phyloP scores from a whole-genome alignment of 345 rosid genomes.

The Gossypium turneri region DNA sequence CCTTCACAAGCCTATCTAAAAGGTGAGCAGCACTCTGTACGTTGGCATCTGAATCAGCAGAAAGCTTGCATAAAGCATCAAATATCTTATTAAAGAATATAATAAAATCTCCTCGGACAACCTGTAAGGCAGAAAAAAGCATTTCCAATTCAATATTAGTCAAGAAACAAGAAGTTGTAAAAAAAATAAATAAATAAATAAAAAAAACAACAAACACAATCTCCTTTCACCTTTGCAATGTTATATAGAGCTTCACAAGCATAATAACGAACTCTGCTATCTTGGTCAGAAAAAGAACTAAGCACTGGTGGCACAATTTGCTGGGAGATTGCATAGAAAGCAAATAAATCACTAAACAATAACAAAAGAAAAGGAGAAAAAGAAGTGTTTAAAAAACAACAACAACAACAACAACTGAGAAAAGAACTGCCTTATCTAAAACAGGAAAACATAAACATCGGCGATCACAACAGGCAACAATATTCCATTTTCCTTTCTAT shows the following conservation, averaged over 20 bases:
- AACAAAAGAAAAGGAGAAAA: background rate
- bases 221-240: conserved; percentile 75
- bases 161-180: background rate
- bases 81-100: conserved; percentile 88
- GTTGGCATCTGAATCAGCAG: conserved; percentile 91
- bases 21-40: conserved; percentile 99
- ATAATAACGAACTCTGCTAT: conserved; percentile 95
- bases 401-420: background rate
- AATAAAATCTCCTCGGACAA: conserved; percentile 96
- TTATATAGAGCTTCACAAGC: conserved; percentile 99
- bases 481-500: conserved; percentile 1
- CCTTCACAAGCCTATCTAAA: conserved; percentile 97
- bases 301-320: conserved; percentile 98
- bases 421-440: background rate
- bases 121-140: conserved; percentile 45
- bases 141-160: conserved; percentile 12
- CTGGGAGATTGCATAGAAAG: conserved; percentile 42
- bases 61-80: conserved; percentile 95
- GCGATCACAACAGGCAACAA: background rate
- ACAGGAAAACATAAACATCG: background rate
- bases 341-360: conserved; percentile 12
- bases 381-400: background rate
- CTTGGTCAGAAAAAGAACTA: conserved; percentile 85
- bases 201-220: background rate
- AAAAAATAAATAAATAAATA: too few species aligned